These are phyloP conservation scores for Phalaenopsis aphrodite DNA, from an alignment of 106 monocot genomes.

Conservation along the genomic window DNA sequence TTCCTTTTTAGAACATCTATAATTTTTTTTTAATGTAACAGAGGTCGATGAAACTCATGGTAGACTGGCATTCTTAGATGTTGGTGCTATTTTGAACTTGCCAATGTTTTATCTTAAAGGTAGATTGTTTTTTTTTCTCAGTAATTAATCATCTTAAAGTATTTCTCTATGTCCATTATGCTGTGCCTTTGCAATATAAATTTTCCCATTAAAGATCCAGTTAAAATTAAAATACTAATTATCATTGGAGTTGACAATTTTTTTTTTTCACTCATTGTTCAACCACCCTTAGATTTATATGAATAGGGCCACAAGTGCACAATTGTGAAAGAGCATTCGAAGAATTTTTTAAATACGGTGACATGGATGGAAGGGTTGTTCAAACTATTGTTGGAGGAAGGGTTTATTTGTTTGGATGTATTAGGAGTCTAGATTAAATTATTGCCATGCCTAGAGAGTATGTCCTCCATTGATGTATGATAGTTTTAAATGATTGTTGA, in stretches of 20 bases:
- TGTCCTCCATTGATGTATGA: too few relatives aligned
- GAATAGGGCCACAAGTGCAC: not conserved
- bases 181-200: not conserved
- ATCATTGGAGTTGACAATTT: not conserved
- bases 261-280: not conserved
- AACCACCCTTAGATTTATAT: not conserved
- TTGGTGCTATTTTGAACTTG: conserved; percentile 65
- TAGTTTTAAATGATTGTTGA: too few relatives aligned
- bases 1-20: not conserved
- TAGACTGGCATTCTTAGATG: conserved; percentile 65
- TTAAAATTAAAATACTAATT: not conserved
- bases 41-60: conserved; percentile 84
- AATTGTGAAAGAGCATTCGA: not conserved
- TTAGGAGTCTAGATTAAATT: too few relatives aligned
- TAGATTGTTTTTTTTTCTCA: conserved; percentile 7
- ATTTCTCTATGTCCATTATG: not conserved
- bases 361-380: not conserved
- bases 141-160: not conserved
- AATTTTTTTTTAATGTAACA: conserved; percentile 23
- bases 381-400: not conserved
- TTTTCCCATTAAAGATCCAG: not conserved
- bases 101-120: conserved; percentile 96
- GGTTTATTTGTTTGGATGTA: too few relatives aligned
- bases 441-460: too few relatives aligned
- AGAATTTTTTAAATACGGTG: not conserved